Evolutionary conservation across 1,284 basidiomycete genomes (phyloP), one percentile per base, ranked within the genome.

Genomic region (Puccinia triticina): DNA sequence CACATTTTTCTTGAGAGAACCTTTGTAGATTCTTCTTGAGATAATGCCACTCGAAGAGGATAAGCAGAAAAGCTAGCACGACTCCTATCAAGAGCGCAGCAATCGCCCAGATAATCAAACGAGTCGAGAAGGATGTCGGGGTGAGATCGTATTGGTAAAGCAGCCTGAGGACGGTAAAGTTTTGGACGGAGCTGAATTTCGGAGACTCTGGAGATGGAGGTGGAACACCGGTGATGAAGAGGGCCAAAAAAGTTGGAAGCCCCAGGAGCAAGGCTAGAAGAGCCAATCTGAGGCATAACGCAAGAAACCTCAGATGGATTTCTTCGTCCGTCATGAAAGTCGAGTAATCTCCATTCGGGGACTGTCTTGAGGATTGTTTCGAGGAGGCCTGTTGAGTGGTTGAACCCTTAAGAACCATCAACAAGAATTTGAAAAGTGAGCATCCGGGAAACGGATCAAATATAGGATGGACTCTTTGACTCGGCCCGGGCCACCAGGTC

Each of bases 251-350:
- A 29, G 50, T 32, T 8, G 77, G 66, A 8, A 79, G 50, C 10
- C 77, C 77, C 1, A 79, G 48, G 10, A 79, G 32, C 23, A 79
- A 50, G 12, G 40, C 77, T 2, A 79, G 48, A n/a, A 71, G 32
- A 10, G 77, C 66, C n/a, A 79, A 26, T 32, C 77, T 48, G 37
- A 79, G 61, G 21, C 77, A 79, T 37, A 79, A 66, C 3, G 64
- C 66, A 32, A 79, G 66, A 53, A 79, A 79, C 50, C 77, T 64
- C n/a, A 79, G 66, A 64, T 79, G 75, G 26, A 77, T 43, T 37
- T 77, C 75, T 48, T 77, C 75, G 64, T 77, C 75, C 12, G 75
- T 64, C 32, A 77, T 26, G 50, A 79, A 37, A 2, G 23, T 53
- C 23, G 48, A 29, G 43, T 71, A 18, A 16, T 34, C n/a, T 12